Evolutionary conservation across 495 filamentous ascomycete species (phyloP), one percentile per base, ranked within the genome.

Genomic region (Podospora pseudocomata): DNA sequence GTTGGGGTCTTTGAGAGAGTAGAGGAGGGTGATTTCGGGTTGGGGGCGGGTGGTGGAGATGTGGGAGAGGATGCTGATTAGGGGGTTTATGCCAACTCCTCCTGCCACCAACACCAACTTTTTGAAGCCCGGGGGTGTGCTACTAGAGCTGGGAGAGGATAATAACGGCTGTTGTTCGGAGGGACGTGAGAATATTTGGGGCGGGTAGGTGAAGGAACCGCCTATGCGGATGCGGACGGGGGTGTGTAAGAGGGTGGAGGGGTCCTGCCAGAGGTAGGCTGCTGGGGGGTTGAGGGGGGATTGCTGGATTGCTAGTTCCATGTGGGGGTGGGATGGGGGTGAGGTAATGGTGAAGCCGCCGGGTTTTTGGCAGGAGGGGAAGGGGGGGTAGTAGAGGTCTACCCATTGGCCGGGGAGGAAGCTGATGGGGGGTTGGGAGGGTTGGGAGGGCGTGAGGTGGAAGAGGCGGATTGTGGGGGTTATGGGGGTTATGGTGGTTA

Each of bases 331-430:
- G 4, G 80, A 81, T 4, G 92, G 92, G 0, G 90, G 79, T 2
- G 91, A 94, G n/a, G 91, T 92, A 64, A 96, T 91, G 62, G 91
- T 95, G 81, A 94, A 97, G 5, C 92, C 92, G 7, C 92, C 92
- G 2, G 92, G 88, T 76, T 88, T 86, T 60, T 84, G 68, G 59
- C 90, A 80, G 30, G 78, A 78, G 0, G 92, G 91, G 60, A 91
- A 83, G 19, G 80, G 79, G 0, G 92, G 92, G 57, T 91, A 84
- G 72, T 91, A 87, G 5, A 94, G 87, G 74, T 97, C 94, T 64
- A 97, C 84, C 93, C 93, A 97, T 84, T 97, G 94, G 44, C 94
- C 94, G 1, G 94, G 90, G 30, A 89, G 80, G 77, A 94, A 95
- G 86, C 88, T 68, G 13, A n/a, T 60, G 16, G 7, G 26, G 11